Conservation (phyloP, 2,329 filamentous ascomycete species). For the Trichoderma semiorbis region DNA sequence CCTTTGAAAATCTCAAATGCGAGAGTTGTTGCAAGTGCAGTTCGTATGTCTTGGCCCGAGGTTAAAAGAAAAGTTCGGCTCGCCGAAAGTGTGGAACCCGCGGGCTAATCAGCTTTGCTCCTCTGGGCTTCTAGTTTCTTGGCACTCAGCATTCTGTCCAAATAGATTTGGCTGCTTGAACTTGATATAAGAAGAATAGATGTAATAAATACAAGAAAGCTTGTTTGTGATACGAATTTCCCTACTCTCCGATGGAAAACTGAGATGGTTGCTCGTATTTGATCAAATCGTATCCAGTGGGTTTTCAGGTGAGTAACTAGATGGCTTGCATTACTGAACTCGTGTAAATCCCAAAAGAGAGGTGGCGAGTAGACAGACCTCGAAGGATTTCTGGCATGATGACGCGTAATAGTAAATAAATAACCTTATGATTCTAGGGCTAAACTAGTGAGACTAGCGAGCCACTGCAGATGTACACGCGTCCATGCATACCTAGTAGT, state of each 20-base stretch:
- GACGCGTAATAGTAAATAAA: not conserved
- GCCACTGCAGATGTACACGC: not conserved
- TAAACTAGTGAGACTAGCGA: not conserved
- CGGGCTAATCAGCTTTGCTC: conserved; percentile 9
- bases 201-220: not conserved
- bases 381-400: not conserved
- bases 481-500: not conserved
- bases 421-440: not conserved
- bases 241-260: not conserved
- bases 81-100: not conserved
- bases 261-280: not conserved
- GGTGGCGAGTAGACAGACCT: not conserved
- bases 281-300: not conserved
- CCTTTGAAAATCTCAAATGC: not conserved
- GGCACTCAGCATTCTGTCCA: conserved; percentile 4
- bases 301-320: not conserved
- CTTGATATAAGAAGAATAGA: not conserved
- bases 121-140: conserved; percentile 13
- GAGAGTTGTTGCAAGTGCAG: not conserved
- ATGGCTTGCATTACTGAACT: not conserved
- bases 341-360: not conserved
- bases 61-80: conserved; percentile 2
- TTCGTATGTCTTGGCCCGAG: not conserved
- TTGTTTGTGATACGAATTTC: not conserved
- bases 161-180: not conserved